A percentile compares a stretch with the other conserved stretches of the same genome.
These are phyloP conservation scores for Cubamyces lactineus DNA, from an alignment of 768 basidiomycete species.

Conservation along the genomic window DNA sequence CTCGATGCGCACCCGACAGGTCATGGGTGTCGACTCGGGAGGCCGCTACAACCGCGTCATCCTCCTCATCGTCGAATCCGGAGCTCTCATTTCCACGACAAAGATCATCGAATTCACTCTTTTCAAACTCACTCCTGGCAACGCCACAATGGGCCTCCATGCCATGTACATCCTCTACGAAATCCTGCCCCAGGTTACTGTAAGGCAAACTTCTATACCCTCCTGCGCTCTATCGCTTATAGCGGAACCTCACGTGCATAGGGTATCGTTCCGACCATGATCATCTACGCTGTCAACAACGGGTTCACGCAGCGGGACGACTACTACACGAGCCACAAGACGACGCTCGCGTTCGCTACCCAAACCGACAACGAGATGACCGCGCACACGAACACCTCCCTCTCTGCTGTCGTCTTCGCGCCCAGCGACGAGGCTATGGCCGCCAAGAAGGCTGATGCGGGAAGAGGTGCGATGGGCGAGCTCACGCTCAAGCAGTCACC, in stretches of 20 bases:
- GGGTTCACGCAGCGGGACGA: conserved; percentile 1
- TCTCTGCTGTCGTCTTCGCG: conserved; percentile 1
- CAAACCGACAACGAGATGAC: not conserved
- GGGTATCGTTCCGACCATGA: conserved; percentile 19
- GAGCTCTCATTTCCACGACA: conserved; percentile 13
- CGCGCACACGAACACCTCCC: not conserved
- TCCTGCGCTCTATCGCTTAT: no score
- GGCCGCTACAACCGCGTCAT: conserved; percentile 12
- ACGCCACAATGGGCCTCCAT: conserved; percentile 6
- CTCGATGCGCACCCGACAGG: not conserved
- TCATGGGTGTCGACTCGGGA: not conserved
- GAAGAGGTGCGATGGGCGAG: not conserved
- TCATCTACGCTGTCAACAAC: conserved; percentile 18
- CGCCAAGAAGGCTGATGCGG: not conserved
- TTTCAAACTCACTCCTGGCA: conserved; percentile 17
- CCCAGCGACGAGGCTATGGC: not conserved
- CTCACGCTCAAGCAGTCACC: not conserved
- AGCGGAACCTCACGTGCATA: not conserved
- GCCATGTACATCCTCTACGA: conserved; percentile 23
- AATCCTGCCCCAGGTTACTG: conserved; percentile 21
- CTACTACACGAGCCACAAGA: not conserved
- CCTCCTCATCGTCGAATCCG: conserved; percentile 21
- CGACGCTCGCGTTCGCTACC: conserved; percentile 1
- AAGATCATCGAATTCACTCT: conserved; percentile 22
- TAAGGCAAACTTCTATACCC: not conserved